phyloP scores from a whole-genome alignment of 331 rosid species.

The Dryas integrifolia region DNA sequence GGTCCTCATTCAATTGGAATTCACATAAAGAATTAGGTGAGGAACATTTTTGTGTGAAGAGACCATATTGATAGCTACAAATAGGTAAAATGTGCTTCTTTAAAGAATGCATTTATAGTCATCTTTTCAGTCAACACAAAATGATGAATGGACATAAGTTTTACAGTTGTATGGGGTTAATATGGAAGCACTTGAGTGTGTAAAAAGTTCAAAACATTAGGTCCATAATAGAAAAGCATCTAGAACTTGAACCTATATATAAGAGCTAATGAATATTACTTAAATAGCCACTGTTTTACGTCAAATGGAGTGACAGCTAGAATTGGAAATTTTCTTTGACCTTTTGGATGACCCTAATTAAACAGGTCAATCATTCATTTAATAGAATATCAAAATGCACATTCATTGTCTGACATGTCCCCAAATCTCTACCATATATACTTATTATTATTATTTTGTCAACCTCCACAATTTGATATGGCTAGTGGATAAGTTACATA shows the following conservation, averaged over 20 bases:
- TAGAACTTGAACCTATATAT: too few relatives aligned
- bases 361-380: neutral
- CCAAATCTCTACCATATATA: neutral
- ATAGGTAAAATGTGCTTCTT: constrained; percentile 4
- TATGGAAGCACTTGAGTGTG: too few relatives aligned
- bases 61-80: constrained; percentile 20
- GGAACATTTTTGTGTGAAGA: constrained; percentile 17
- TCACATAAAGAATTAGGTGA: constrained; percentile 73
- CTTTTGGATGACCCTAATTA: too few relatives aligned
- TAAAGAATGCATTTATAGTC: neutral
- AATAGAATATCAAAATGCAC: constrained; percentile 2
- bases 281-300: too few relatives aligned
- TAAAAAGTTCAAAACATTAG: too few relatives aligned
- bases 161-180: neutral
- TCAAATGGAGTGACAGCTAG: too few relatives aligned
- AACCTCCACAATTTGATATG: neutral
- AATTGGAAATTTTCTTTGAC: too few relatives aligned
- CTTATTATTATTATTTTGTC: too few relatives aligned
- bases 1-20: constrained; percentile 88
- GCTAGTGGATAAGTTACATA: neutral
- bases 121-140: neutral
- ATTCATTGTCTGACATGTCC: neutral
- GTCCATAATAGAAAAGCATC: too few relatives aligned
- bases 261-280: too few relatives aligned
- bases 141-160: neutral